Base-by-base conservation (phyloP, 805 yeast genomes). In the Kodamaea sagamina region DNA sequence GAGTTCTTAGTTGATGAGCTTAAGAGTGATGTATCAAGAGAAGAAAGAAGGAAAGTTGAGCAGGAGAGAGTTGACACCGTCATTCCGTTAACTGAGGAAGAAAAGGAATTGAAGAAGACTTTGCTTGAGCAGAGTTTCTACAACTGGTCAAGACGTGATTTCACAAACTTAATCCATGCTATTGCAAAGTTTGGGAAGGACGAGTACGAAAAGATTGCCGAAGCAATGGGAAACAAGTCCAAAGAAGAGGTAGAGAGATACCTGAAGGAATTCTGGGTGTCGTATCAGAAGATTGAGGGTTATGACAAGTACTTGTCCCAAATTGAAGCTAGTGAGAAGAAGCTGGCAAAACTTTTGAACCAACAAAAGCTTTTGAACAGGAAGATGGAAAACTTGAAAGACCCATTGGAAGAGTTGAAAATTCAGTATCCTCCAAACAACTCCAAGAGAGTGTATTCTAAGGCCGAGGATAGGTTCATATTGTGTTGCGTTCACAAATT, bases 371-470 rank as follows among this genome's bases (percentile, higher is more conserved):
- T 83, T 7, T 64, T 86, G 27, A 71, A 70, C 2, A 63, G 61
- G 24, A 84, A 84, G 51, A 63, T 85, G 50, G 71, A 71, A 36
- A 75, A 71, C 42, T 68, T 73, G 32, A 67, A 69, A n/a, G 78
- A 75, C 44, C 89, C 90, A 0, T 58, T 84, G 16, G 80, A 80
- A 35, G 81, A 83, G 32, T 63, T 86, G 61, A 64, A 63, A 3
- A 81, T 86, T 17, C 84, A 78, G 42, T 86, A 84, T 47, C 92
- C 93, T 0, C 90, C 90, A n/a, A 86, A 85, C 57, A 86, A 84
- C 58, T 84, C 93, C 9, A 84, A 86, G 55, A 67, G 89, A 51
- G 74, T 84, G 6, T 86, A 84, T 53, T 79, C 86, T 6, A 77
- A 78, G 24, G 60, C 74, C 0, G 95, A 86, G 56, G 95, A 86